Base-by-base conservation (phyloP, 139 green algal species). In the Helicosporidium sp. region DNA sequence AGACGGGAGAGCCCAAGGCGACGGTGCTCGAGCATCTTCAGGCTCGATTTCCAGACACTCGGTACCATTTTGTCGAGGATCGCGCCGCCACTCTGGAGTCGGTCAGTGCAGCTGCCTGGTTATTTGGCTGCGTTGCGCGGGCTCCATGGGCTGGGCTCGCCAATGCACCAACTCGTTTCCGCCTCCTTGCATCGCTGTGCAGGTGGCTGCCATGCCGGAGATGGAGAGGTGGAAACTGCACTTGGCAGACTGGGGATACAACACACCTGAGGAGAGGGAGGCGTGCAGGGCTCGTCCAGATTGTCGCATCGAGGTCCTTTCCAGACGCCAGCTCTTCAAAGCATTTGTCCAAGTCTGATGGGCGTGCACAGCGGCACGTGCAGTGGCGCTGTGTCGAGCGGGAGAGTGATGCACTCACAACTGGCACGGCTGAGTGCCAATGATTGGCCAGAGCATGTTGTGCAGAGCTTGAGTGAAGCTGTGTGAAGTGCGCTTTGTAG, bases 191-290 rank as follows among this genome's bases (percentile, higher is more conserved):
- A 53, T 40, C 41, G 26, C 12, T 40, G 15, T 36, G n/a, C 62
- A 85, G 74, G 76, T 82, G 4, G 51, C 41, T 34, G 63, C 70
- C 46, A 50, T 69, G 23, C 26, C 50, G 1, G 48, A 55, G 12
- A 56, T 87, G 34, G 31, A 55, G 2, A 23, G 51, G 19, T 93
- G 77, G 75, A 42, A 74, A 40, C 65, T 94, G 28, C 87, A 81
- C 57, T 69, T 94, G 6, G 84, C 91, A 31, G 80, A 94, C 52
- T 94, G 84, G 84, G 84, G 84, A 1, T 94, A 92, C 65, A 93
- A 92, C 66, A 93, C 83, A 7, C 15, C 44, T 3, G 13, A 29
- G 17, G 79, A 93, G 68, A 46, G 74, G 25, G 35, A 57, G 1
- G 33, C 43, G n/a, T n/a, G n/a, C n/a, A n/a, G n/a, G 2, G 78